Evolutionary conservation across 2,329 filamentous ascomycete species (phyloP).

Genomic region (Fusarium nodosum): DNA sequence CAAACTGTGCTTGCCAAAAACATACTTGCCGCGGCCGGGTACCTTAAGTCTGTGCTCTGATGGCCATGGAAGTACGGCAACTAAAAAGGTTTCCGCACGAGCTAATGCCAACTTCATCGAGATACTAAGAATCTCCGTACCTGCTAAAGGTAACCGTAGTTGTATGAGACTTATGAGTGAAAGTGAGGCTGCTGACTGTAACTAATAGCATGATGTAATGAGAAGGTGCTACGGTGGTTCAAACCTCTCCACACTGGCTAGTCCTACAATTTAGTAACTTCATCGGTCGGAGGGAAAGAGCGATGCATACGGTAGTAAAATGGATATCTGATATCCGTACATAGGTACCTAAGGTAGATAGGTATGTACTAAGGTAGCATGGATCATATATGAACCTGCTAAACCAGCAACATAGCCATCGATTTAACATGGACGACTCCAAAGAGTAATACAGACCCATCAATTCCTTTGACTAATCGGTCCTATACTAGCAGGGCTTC

Average conservation of each 20-base stretch:
- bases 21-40: conserved; percentile 45
- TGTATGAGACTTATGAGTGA: too few relatives aligned
- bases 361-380: neutral
- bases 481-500: neutral
- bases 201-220: conserved; percentile 3
- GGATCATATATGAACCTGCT: neutral
- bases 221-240: neutral
- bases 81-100: conserved; percentile 16
- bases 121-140: neutral
- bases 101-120: conserved; percentile 23
- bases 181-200: neutral
- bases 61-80: conserved; percentile 9
- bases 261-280: neutral
- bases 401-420: neutral
- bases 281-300: neutral
- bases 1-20: conserved; percentile 33
- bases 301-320: neutral
- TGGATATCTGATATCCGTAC: neutral
- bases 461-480: neutral
- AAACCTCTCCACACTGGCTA: neutral
- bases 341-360: too few relatives aligned
- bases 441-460: neutral
- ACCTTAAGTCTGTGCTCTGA: conserved; percentile 10
- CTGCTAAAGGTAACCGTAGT: neutral
- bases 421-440: neutral